Evolutionary conservation across 1,284 basidiomycete species (phyloP).

Genomic region (Moesziomyces aphidis): DNA sequence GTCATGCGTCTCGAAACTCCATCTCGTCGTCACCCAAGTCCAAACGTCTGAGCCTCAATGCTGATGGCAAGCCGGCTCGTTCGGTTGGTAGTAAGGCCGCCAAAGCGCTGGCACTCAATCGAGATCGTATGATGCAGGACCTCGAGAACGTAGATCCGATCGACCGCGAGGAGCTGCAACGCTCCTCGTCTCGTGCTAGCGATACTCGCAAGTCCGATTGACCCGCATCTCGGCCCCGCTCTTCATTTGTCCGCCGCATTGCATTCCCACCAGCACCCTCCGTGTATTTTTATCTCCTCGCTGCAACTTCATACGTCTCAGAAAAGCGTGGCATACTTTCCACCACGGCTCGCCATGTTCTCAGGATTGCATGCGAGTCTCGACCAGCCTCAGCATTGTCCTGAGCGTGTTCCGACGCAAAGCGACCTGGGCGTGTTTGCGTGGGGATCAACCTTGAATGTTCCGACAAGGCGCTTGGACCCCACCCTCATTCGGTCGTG

Average conservation of each 20-base stretch:
- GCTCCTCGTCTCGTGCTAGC: slow-evolving; percentile 36
- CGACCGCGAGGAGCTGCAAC: slow-evolving; percentile 34
- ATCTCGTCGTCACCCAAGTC: slow-evolving; percentile 18
- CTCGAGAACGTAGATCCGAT: slow-evolving; percentile 36
- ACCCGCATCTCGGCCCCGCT: neutral
- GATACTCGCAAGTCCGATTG: slow-evolving; percentile 44
- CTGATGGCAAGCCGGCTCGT: slow-evolving; percentile 14
- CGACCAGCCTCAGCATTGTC: too few relatives aligned
- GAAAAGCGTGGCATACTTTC: too few relatives aligned
- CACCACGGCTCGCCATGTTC: too few relatives aligned
- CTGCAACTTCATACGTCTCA: too few relatives aligned
- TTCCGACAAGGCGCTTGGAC: too few relatives aligned
- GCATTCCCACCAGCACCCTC: slow-evolving; percentile 1
- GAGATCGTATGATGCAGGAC: slow-evolving; percentile 38
- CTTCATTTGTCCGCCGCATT: slow-evolving; percentile 6
- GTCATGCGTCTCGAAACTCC: slow-evolving; percentile 9
- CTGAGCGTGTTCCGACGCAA: too few relatives aligned
- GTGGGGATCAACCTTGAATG: too few relatives aligned
- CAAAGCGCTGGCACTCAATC: slow-evolving; percentile 22
- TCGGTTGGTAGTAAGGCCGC: slow-evolving; percentile 40
- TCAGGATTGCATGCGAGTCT: too few relatives aligned
- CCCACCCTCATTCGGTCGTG: too few relatives aligned
- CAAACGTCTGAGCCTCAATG: slow-evolving; percentile 7
- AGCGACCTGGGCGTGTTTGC: too few relatives aligned
- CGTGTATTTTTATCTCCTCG: slow-evolving; percentile 16